Evolutionary conservation across 2,329 filamentous ascomycete genomes (phyloP).

Genomic region (Xylaria sp.): DNA sequence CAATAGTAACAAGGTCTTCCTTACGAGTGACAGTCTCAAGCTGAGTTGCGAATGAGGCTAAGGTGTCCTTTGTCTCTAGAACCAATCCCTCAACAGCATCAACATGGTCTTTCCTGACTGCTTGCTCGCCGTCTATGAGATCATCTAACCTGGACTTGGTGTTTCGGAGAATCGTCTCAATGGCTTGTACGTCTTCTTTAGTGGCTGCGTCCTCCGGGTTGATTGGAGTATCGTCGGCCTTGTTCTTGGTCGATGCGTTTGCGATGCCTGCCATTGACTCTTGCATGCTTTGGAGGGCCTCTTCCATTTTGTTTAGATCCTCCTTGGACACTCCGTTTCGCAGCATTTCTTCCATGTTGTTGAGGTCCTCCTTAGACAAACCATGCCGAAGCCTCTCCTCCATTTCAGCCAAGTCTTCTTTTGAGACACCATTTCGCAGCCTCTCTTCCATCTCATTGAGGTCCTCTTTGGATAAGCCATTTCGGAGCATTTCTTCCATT

Average conservation of each 20-base stretch:
- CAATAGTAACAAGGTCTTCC: constrained; percentile 80
- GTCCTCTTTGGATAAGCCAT: constrained; percentile 62
- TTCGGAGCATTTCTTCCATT: constrained; percentile 64
- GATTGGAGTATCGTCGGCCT: constrained; percentile 42
- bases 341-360: constrained; percentile 39
- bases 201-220: constrained; percentile 64
- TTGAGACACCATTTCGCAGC: constrained; percentile 58
- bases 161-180: constrained; percentile 89
- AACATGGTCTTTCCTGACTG: constrained; percentile 73
- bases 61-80: constrained; percentile 77
- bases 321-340: constrained; percentile 41
- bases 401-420: constrained; percentile 54
- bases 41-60: constrained; percentile 73
- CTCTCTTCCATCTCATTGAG: constrained; percentile 61
- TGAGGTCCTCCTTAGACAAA: constrained; percentile 60
- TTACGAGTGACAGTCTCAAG: constrained; percentile 79
- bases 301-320: constrained; percentile 63
- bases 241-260: constrained; percentile 45
- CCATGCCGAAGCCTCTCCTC: constrained; percentile 60
- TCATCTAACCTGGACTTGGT: constrained; percentile 91
- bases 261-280: constrained; percentile 52
- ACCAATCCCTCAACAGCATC: constrained; percentile 74
- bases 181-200: constrained; percentile 88
- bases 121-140: constrained; percentile 75
- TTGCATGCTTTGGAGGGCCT: constrained; percentile 61